phyloP scores from a whole-genome alignment of 768 basidiomycete genomes.

The Boletus speciosus region DNA sequence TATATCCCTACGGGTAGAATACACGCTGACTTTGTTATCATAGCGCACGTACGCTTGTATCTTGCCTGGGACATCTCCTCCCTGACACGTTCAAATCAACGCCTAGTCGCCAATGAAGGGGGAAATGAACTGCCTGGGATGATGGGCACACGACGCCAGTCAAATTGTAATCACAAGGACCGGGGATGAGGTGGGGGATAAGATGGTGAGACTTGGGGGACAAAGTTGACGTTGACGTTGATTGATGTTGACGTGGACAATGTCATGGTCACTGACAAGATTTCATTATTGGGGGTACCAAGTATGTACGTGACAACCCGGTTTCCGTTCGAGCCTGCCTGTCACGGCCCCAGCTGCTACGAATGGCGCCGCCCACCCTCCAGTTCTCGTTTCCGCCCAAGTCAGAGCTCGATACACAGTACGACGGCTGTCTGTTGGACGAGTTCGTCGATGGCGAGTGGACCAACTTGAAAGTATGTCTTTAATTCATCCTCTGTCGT shows the following conservation, averaged over 20 bases:
- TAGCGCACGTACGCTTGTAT: background rate
- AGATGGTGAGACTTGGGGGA: background rate
- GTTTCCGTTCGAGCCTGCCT: background rate
- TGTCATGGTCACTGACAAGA: background rate
- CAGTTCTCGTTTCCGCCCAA: background rate
- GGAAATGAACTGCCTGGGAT: background rate
- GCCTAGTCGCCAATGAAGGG: background rate
- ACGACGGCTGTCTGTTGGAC: background rate
- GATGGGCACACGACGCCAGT: background rate
- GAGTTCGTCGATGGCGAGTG: slow-evolving; percentile 17
- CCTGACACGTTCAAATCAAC: background rate
- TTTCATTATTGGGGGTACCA: background rate
- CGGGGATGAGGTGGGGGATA: background rate
- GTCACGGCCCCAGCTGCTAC: no score
- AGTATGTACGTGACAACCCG: background rate
- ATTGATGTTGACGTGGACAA: slow-evolving; percentile 16
- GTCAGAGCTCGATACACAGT: background rate
- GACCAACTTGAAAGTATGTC: slow-evolving; percentile 22
- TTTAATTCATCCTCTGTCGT: background rate
- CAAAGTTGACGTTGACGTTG: slow-evolving; percentile 2
- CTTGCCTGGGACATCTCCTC: no score
- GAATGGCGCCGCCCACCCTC: background rate
- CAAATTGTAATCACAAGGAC: background rate
- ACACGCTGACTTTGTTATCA: background rate
- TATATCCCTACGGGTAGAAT: background rate